Evolutionary conservation across 2,329 filamentous ascomycete species (phyloP), one percentile per base, ranked within the genome.

Genomic region (Lecanicillium sp.): DNA sequence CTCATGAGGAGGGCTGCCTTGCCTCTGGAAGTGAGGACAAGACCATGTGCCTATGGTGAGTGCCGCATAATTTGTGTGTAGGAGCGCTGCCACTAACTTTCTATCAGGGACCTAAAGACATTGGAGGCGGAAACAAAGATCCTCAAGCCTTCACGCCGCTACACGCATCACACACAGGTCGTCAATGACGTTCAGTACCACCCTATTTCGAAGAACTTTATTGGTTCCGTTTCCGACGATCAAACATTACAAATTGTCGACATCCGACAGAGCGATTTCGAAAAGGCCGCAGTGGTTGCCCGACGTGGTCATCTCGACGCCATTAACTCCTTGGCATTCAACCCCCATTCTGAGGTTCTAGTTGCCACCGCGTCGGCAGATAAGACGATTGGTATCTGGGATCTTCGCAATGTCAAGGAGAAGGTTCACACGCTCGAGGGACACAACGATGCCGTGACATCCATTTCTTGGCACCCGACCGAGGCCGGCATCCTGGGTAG

Each of bases 121-220:
- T 81, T 88, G 48, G 77, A 79, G 40, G 77, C 77, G 49, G 74
- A 75, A 43, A 81, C 80, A 60, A 84, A 77, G 54, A 74, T 72
- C 20, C 68, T 97, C 37, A 77, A 78, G 51, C 81, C 88, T 11
- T 69, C 73, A 5, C 77, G 82, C 34, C 83, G 77, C 29, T 97
- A 92, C 63, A 90, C 80, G 1, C 86, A 96, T 49, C 94, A 98
- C 60, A 81, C 74, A 15, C 81, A 90, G 18, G 85, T 92, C 39
- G 92, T 98, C 57, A 98, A 98, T 59, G 92, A 98, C 55, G 89
- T 98, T 22, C 88, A 97, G 63, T 87, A 94, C 57, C 90, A 97
- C 52, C 89, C 90, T 8, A 76, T 88, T 31, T 86, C 90, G 46
- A 81, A 79, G 52, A 80, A 81, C 50, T 81, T 94, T 46, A 85